Conservation (phyloP, 257 asterid species). For the Solanum chmielewskii region DNA sequence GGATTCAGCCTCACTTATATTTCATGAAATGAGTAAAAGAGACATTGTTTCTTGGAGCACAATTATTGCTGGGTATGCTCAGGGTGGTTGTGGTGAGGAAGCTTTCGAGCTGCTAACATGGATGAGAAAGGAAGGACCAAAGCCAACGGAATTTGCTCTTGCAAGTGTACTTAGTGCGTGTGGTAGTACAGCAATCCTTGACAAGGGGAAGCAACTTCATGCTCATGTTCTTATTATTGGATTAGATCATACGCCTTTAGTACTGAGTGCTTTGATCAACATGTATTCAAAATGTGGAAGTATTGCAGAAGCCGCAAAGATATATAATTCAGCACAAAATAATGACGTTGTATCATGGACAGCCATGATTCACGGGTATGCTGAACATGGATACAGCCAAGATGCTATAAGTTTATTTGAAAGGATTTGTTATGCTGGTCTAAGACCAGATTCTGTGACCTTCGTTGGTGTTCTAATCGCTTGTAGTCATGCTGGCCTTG, state of each 20-base stretch:
- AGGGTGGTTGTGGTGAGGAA: conserved; percentile 60
- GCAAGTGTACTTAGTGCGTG: conserved; percentile 64
- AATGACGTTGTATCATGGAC: conserved; percentile 80
- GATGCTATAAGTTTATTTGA: conserved; percentile 76
- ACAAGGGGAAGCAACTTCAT: conserved; percentile 78
- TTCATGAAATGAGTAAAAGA: conserved; percentile 40
- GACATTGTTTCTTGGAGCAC: conserved; percentile 90
- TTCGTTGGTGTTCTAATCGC: conserved; percentile 79
- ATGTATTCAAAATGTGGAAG: conserved; percentile 91
- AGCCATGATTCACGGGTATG: conserved; percentile 85
- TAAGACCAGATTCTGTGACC: conserved; percentile 69
- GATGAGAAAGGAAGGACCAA: conserved; percentile 80
- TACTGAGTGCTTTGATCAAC: conserved; percentile 47
- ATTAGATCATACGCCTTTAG: conserved; percentile 45
- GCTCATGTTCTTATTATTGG: conserved; percentile 56
- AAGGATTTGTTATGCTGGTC: conserved; percentile 29
- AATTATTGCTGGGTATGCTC: conserved; percentile 71
- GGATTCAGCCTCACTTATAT: conserved; percentile 34
- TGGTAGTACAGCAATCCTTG: conserved; percentile 71
- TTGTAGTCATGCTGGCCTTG: conserved; percentile 73
- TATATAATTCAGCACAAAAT: conserved; percentile 26
- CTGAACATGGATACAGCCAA: conserved; percentile 73
- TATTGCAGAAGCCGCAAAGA: conserved; percentile 43
- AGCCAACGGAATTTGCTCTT: conserved; percentile 76
- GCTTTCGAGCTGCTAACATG: conserved; percentile 53